phyloP scores from a whole-genome alignment of 2,329 filamentous ascomycete genomes.

The Talaromyces sp. region DNA sequence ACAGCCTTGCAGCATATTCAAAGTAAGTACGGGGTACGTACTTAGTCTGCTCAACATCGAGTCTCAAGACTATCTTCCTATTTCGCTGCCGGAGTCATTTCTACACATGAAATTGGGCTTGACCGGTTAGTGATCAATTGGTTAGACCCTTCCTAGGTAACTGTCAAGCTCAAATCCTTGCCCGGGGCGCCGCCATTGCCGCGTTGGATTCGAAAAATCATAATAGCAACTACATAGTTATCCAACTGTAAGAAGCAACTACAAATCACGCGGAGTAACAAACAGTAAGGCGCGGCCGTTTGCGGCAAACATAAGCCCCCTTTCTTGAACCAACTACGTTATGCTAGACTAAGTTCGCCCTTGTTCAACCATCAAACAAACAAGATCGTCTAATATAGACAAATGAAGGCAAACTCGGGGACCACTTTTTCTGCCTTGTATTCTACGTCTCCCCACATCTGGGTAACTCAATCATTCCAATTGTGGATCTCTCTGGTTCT shows the following conservation, averaged over 20 bases:
- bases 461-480: slow-evolving; percentile 1
- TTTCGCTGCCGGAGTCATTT: neutral
- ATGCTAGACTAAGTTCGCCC: neutral
- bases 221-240: too few relatives aligned
- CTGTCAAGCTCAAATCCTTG: neutral
- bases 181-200: slow-evolving; percentile 1
- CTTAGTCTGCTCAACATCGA: neutral
- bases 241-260: neutral
- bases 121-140: neutral
- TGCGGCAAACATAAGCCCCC: neutral
- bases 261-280: neutral
- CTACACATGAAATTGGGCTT: neutral
- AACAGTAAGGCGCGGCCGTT: neutral
- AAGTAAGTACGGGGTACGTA: too few relatives aligned
- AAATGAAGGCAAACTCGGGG: neutral
- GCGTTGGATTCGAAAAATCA: neutral
- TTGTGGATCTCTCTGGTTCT: neutral
- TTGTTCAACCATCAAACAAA: neutral
- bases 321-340: too few relatives aligned
- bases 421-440: slow-evolving; percentile 12
- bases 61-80: neutral
- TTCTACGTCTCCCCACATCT: slow-evolving; percentile 10
- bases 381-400: neutral
- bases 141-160: neutral
- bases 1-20: slow-evolving; percentile 5